These are phyloP conservation scores for Chytridium lagenaria DNA, from an alignment of 371 early-diverging fungal genomes.

Conservation along the genomic window DNA sequence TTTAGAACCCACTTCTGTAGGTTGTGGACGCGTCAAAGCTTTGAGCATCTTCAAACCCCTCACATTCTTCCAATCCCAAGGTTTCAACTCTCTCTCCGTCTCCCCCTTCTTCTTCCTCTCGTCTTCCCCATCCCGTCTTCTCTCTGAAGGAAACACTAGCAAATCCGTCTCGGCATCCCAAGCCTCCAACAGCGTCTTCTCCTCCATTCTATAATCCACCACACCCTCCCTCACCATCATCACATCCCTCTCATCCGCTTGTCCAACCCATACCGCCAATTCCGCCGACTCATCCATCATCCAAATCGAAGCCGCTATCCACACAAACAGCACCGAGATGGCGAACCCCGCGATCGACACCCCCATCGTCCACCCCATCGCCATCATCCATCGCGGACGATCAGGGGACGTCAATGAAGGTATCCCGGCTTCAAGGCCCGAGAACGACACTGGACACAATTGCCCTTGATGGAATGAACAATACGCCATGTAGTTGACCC, in stretches of 20 bases:
- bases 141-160: not conserved
- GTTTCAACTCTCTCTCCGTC: not conserved
- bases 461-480: not conserved
- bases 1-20: too few species aligned
- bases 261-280: constrained; percentile 9
- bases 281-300: not conserved
- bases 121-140: not conserved
- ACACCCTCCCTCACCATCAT: not conserved
- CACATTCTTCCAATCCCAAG: constrained; percentile 5
- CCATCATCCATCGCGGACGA: not conserved
- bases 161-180: not conserved
- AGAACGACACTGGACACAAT: not conserved
- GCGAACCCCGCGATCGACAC: not conserved
- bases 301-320: not conserved
- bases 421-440: not conserved
- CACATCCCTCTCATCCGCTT: constrained; percentile 1
- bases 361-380: not conserved
- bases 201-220: not conserved
- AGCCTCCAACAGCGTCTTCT: not conserved
- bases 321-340: not conserved
- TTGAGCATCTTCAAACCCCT: constrained; percentile 4
- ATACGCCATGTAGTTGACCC: constrained; percentile 9
- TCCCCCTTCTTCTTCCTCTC: not conserved
- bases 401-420: not conserved
- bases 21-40: constrained; percentile 4